phyloP scores from a whole-genome alignment of 768 basidiomycete genomes.

The Hericium rajendrae region DNA sequence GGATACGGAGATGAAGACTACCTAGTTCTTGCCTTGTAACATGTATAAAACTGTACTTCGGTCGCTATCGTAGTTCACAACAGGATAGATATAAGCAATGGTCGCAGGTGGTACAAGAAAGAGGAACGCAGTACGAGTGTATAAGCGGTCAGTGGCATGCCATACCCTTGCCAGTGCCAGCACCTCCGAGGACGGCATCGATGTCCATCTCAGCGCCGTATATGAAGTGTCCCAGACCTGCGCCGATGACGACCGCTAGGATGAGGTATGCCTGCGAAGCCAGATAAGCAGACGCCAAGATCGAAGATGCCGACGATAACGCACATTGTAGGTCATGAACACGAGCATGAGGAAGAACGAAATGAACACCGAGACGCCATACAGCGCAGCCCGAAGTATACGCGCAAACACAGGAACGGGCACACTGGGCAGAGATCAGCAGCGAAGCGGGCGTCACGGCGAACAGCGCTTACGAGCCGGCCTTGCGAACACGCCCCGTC shows the following conservation, averaged over 20 bases:
- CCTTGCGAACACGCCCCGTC: slow-evolving; percentile 34
- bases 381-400: slow-evolving; percentile 53
- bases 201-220: slow-evolving; percentile 60
- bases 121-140: too few species aligned
- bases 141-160: slow-evolving; percentile 58
- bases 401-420: slow-evolving; percentile 42
- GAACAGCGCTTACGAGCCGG: slow-evolving; percentile 1
- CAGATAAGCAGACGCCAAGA: not conserved
- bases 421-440: slow-evolving; percentile 24
- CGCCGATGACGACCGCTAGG: slow-evolving; percentile 69
- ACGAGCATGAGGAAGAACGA: slow-evolving; percentile 92
- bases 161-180: slow-evolving; percentile 49
- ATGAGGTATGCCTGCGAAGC: slow-evolving; percentile 72
- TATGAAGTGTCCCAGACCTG: slow-evolving; percentile 73
- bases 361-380: slow-evolving; percentile 67
- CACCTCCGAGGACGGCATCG: slow-evolving; percentile 42
- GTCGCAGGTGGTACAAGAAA: not conserved
- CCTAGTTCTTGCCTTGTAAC: slow-evolving; percentile 18
- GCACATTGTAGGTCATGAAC: slow-evolving; percentile 94
- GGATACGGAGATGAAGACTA: slow-evolving; percentile 66
- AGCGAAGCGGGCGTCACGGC: not conserved
- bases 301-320: slow-evolving; percentile 17
- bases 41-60: not conserved
- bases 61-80: not conserved
- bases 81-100: not conserved